phyloP scores from a whole-genome alignment of 1,284 basidiomycete genomes.

The Boletus semigastroideus region DNA sequence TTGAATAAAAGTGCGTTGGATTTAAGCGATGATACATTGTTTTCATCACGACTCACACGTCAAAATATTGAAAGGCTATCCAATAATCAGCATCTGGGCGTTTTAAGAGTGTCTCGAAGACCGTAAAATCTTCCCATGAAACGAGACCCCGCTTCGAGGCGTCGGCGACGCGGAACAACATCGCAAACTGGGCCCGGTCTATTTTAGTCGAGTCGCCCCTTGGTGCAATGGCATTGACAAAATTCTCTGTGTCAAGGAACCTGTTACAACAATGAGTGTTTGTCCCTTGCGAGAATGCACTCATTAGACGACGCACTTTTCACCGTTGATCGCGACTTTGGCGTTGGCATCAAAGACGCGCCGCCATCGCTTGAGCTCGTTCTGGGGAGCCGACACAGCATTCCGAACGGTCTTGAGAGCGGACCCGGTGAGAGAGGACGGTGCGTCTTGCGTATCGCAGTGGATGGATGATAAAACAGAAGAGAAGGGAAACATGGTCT shows the following conservation, averaged over 20 bases:
- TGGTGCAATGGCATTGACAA: slow-evolving; percentile 92
- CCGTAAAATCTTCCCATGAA: slow-evolving; percentile 92
- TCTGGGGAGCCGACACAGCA: slow-evolving; percentile 72
- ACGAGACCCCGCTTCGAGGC: slow-evolving; percentile 73
- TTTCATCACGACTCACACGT: slow-evolving; percentile 63
- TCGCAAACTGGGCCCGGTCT: slow-evolving; percentile 80
- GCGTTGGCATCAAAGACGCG: slow-evolving; percentile 84
- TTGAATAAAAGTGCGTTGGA: slow-evolving; percentile 32
- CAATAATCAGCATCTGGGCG: slow-evolving; percentile 92
- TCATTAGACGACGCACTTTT: slow-evolving; percentile 60
- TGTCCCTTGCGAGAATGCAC: not conserved
- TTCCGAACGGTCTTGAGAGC: slow-evolving; percentile 64
- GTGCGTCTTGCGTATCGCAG: slow-evolving; percentile 45
- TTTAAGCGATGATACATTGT: not conserved
- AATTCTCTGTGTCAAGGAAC: slow-evolving; percentile 80
- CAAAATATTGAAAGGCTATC: slow-evolving; percentile 96
- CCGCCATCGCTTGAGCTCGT: slow-evolving; percentile 83
- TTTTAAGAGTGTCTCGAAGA: slow-evolving; percentile 89
- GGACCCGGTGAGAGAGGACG: slow-evolving; percentile 45
- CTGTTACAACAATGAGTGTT: slow-evolving; percentile 37
- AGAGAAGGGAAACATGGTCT: slow-evolving; percentile 33
- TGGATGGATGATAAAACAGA: slow-evolving; percentile 49
- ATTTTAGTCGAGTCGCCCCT: slow-evolving; percentile 82
- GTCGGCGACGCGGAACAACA: slow-evolving; percentile 91
- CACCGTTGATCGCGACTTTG: slow-evolving; percentile 65